Percentiles rank a stretch among this genome's conserved stretches.
phyloP scores from a whole-genome alignment of 2,329 filamentous ascomycete species.

The Chaetoscypha palmicola region DNA sequence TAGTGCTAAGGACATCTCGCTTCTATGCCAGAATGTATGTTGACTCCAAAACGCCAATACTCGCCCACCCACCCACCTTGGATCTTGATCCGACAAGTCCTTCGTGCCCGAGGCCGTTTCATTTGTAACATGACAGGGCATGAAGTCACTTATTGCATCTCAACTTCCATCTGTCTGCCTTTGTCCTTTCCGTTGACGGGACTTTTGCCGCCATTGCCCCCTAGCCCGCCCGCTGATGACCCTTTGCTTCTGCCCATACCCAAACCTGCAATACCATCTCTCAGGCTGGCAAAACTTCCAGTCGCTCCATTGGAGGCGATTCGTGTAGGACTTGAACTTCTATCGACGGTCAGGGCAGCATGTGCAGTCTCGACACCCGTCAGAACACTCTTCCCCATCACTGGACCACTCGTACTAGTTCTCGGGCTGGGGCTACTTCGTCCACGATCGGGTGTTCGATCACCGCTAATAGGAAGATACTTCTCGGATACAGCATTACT shows the following conservation, averaged over 20 bases:
- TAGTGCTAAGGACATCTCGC: too few species aligned
- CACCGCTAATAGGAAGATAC: conserved; percentile 19
- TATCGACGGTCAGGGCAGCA: conserved; percentile 12
- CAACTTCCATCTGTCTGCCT: conserved; percentile 37
- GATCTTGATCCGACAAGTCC: too few species aligned
- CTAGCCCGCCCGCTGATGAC: conserved; percentile 8
- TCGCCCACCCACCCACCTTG: too few species aligned
- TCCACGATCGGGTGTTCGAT: background rate
- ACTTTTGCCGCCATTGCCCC: conserved; percentile 15
- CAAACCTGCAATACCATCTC: conserved; percentile 40
- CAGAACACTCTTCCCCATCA: conserved; percentile 16
- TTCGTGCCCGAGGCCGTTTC: too few species aligned
- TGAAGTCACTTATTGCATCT: conserved; percentile 37
- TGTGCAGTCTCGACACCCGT: conserved; percentile 26
- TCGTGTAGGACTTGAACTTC: conserved; percentile 13
- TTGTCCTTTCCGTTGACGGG: conserved; percentile 16
- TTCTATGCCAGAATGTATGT: too few species aligned
- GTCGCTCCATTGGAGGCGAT: conserved; percentile 24
- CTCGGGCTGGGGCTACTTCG: conserved; percentile 4
- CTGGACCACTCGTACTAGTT: conserved; percentile 7
- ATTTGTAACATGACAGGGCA: background rate
- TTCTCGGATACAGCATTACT: conserved; percentile 42
- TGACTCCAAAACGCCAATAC: too few species aligned
- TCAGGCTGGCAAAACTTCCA: conserved; percentile 34
- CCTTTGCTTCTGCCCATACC: conserved; percentile 33